phyloP scores from a whole-genome alignment of 305 asterid species.

The Fraxinus paxiana region DNA sequence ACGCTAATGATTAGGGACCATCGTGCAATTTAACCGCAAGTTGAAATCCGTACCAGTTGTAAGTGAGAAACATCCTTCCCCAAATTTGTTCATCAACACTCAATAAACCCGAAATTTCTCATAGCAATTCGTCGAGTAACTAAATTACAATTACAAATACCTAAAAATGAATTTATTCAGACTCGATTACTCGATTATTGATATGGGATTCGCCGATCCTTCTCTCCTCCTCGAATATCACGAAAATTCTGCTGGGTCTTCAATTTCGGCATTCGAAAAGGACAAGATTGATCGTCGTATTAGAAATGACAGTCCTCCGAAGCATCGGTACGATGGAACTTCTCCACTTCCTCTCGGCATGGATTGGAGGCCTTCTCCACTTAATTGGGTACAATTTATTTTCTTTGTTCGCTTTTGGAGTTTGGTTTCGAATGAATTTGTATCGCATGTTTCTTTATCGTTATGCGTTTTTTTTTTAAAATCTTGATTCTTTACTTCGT shows the following conservation, averaged over 20 bases:
- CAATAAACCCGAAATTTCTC: background rate
- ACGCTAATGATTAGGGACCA: background rate
- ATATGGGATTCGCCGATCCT: conserved; percentile 41
- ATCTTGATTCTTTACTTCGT: background rate
- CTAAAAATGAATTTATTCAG: conserved; percentile 43
- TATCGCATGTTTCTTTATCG: background rate
- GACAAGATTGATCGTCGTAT: background rate
- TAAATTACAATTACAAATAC: background rate
- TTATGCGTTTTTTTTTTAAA: background rate
- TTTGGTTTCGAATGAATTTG: too few species aligned
- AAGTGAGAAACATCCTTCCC: background rate
- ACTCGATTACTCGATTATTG: conserved; percentile 42
- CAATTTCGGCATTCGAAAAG: conserved; percentile 27
- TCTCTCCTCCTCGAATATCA: conserved; percentile 28
- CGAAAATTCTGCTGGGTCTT: conserved; percentile 29
- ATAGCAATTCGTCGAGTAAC: conserved; percentile 14
- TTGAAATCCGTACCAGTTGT: background rate
- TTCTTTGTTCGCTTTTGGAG: background rate
- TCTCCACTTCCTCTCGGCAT: conserved; percentile 83
- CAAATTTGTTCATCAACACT: background rate
- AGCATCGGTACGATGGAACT: conserved; percentile 64
- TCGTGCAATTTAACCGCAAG: background rate
- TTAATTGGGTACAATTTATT: conserved; percentile 46
- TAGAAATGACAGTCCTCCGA: conserved; percentile 38
- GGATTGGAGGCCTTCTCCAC: conserved; percentile 84